phyloP scores from a whole-genome alignment of 108 stramenopile genomes.

The Epithemia pelagica region DNA sequence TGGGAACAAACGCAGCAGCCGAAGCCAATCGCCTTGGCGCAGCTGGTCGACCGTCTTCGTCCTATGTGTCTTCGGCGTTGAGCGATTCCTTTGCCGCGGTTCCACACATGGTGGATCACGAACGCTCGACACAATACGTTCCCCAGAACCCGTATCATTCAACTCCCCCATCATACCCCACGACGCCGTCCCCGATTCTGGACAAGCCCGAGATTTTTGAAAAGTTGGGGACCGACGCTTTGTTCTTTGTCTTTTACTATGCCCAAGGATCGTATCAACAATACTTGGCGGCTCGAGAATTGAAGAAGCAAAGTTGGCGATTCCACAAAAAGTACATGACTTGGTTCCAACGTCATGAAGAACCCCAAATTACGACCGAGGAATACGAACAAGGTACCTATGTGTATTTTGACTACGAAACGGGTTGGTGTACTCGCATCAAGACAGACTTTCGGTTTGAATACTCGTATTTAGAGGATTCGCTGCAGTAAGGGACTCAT shows the following conservation, averaged over 20 bases:
- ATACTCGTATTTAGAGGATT: constrained; percentile 95
- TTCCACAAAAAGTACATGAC: constrained; percentile 99
- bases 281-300: constrained; percentile 94
- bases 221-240: constrained; percentile 92
- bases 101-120: constrained; percentile 56
- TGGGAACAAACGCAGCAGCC: neutral
- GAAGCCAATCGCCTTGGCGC: constrained; percentile 15
- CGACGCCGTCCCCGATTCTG: constrained; percentile 75
- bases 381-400: constrained; percentile 99
- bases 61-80: constrained; percentile 24
- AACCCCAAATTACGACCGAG: constrained; percentile 93
- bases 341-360: constrained; percentile 98
- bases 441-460: constrained; percentile 97
- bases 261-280: constrained; percentile 97
- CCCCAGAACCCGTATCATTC: constrained; percentile 90
- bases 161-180: constrained; percentile 87
- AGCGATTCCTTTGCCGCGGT: constrained; percentile 74
- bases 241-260: constrained; percentile 99
- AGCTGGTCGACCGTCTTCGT: neutral
- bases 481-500: constrained; percentile 64
- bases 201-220: constrained; percentile 93
- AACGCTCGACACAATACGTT: constrained; percentile 62
- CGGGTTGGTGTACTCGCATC: constrained; percentile 97
- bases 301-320: constrained; percentile 98
- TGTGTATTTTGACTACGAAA: constrained; percentile 99